Conservation (phyloP, 371 early-diverging fungal genomes). For the Choanephora cucurbitarum region DNA sequence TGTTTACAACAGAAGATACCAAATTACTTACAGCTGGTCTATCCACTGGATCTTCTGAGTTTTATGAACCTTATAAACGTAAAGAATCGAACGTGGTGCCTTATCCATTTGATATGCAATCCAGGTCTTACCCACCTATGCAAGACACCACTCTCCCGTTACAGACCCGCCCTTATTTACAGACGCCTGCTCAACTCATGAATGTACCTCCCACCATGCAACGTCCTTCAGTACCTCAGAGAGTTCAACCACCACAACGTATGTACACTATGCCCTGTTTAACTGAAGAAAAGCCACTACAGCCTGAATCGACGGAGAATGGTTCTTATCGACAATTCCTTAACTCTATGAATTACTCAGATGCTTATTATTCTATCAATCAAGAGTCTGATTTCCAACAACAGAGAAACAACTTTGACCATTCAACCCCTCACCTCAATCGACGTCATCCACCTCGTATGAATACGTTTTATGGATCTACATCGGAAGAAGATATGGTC, state of each 20-base stretch:
- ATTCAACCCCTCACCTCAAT: background rate
- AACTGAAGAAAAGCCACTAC: background rate
- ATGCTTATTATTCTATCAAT: background rate
- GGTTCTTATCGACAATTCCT: background rate
- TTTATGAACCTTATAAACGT: background rate
- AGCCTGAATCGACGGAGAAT: background rate
- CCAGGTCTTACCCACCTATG: no score
- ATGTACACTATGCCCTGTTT: background rate
- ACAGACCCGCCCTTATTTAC: background rate
- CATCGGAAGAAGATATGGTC: background rate
- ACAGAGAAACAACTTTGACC: background rate
- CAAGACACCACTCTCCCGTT: background rate
- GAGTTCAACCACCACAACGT: background rate
- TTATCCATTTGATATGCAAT: background rate
- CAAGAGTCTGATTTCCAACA: background rate
- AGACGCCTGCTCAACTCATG: background rate
- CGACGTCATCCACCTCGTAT: background rate
- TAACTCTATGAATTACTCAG: background rate
- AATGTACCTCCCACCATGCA: background rate
- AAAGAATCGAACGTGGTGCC: background rate
- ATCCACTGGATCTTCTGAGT: background rate
- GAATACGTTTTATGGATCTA: background rate
- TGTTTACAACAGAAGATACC: conserved; percentile 24
- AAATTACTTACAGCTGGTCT: conserved; percentile 21
- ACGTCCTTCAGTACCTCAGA: background rate